These are phyloP conservation scores for Isoetes engelmannii DNA, from an alignment of 83 land plant genomes.

Conservation along the genomic window DNA sequence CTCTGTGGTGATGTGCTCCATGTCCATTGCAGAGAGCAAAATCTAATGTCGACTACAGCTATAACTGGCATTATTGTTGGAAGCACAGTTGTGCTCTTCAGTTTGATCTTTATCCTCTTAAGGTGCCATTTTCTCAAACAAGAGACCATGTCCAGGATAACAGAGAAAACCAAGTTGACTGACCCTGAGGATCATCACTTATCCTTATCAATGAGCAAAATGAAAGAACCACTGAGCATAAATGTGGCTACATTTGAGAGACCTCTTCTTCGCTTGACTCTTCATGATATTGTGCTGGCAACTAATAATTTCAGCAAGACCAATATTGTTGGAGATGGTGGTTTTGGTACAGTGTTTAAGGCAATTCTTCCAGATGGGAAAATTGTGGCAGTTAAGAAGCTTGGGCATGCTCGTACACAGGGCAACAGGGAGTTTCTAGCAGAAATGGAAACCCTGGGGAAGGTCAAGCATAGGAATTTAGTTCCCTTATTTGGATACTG, in stretches of 20 bases:
- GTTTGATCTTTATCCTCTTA: neutral
- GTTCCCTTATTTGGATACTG: slow-evolving; percentile 27
- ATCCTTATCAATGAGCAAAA: slow-evolving; percentile 15
- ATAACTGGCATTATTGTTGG: slow-evolving; percentile 19
- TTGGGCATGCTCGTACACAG: slow-evolving; percentile 20
- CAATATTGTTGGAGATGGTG: slow-evolving; percentile 29
- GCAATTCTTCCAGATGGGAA: slow-evolving; percentile 18
- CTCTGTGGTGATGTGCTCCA: too few species aligned
- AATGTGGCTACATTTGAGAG: slow-evolving; percentile 25
- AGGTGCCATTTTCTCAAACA: neutral
- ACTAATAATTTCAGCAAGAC: slow-evolving; percentile 23
- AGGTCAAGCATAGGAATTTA: slow-evolving; percentile 25
- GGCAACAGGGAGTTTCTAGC: slow-evolving; percentile 27
- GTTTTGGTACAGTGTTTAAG: slow-evolving; percentile 25
- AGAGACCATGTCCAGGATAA: neutral
- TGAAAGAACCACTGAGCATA: slow-evolving; percentile 25
- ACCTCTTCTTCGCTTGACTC: slow-evolving; percentile 22
- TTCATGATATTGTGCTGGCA: slow-evolving; percentile 18
- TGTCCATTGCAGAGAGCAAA: too few species aligned
- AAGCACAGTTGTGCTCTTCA: slow-evolving; percentile 10
- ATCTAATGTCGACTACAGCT: too few species aligned
- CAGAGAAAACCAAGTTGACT: slow-evolving; percentile 15
- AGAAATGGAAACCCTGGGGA: slow-evolving; percentile 27
- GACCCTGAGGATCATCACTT: slow-evolving; percentile 10
- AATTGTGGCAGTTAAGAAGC: slow-evolving; percentile 25